Conservation (phyloP, 2,329 filamentous ascomycete species). For the Paraphaeosphaeria sporulosa region DNA sequence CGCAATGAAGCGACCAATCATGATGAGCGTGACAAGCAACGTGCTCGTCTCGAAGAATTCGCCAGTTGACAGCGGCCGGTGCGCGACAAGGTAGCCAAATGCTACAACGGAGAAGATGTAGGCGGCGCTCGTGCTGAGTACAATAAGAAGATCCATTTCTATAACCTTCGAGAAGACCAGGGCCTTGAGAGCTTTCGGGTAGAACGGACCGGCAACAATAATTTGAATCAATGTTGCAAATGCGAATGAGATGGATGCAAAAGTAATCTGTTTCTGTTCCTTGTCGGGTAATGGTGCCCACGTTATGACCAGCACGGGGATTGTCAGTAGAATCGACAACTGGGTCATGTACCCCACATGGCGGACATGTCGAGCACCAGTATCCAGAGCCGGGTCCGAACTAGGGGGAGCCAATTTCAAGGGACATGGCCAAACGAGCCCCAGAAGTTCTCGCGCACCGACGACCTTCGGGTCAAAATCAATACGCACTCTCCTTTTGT, state of each 20-base stretch:
- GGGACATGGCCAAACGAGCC: slow-evolving; percentile 38
- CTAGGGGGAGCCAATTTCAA: slow-evolving; percentile 56
- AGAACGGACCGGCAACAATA: slow-evolving; percentile 71
- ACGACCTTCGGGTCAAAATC: slow-evolving; percentile 57
- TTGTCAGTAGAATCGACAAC: slow-evolving; percentile 47
- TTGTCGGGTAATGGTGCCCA: slow-evolving; percentile 68
- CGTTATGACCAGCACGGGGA: slow-evolving; percentile 66
- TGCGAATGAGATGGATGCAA: slow-evolving; percentile 63
- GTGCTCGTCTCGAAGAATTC: slow-evolving; percentile 65
- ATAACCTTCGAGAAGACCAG: slow-evolving; percentile 66
- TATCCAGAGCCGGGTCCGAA: slow-evolving; percentile 56
- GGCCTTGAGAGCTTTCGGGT: slow-evolving; percentile 68
- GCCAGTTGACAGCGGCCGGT: slow-evolving; percentile 50
- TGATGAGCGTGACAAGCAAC: slow-evolving; percentile 61
- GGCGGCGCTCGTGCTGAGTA: slow-evolving; percentile 71
- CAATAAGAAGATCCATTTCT: slow-evolving; percentile 74
- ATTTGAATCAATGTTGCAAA: slow-evolving; percentile 73
- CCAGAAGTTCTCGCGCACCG: slow-evolving; percentile 58
- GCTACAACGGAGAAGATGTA: slow-evolving; percentile 67
- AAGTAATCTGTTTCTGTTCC: slow-evolving; percentile 51
- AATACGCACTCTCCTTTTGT: slow-evolving; percentile 46
- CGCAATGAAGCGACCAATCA: slow-evolving; percentile 59
- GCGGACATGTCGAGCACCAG: slow-evolving; percentile 63
- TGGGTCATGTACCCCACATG: slow-evolving; percentile 54
- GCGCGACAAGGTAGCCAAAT: slow-evolving; percentile 51